Base-by-base conservation (phyloP, 208 protist genomes). In the Acanthamoeba royreba region DNA sequence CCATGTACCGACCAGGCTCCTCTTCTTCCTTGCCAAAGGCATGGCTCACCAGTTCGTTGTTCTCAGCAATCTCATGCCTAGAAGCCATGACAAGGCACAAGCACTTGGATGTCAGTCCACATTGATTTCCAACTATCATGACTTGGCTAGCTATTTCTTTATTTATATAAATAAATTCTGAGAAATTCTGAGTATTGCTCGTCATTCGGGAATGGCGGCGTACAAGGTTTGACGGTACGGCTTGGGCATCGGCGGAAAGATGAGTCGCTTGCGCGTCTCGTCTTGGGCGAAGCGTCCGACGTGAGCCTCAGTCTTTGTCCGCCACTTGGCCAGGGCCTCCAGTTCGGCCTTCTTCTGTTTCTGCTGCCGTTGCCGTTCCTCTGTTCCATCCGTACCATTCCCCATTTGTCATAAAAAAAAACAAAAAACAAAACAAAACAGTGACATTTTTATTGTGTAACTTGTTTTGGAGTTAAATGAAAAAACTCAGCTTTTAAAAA, bases 21-120 rank as follows among this genome's bases (percentile, higher is more conserved):
- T 90, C 83, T 11, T 90, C 52, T 19, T 90, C 83, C 74, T 85
- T 85, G 31, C 83, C 83, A 43, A 90, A 90, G 15, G 83, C 58
- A 42, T 90, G 83, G 22, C 83, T 90, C 33, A 25, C 46, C 83
- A 90, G 83, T 42, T 90, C 83, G 40, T 90, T 45, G 7, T 52
- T 90, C 52, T 90, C 83, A 5, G 83, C 83, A 1, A 90, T 66
- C 53, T 90, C 83, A n/a, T 90, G 83, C 38, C 83, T 90, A n/a
- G 38, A 31, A 47, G 22, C 46, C 42, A 88, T 3, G 33, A 38
- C 31, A n/a, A 8, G 13, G 45, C 22, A 74, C 9, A 74, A 74
- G 63, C 52, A 28, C 22, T 28, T 22, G 19, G 52, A 25, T 28
- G 25, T 17, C 52, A 61, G 52, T 17, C 19, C 17, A 61, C 19